Base-by-base conservation (phyloP, 1,139 yeast genomes). In the Candida smagusa region DNA sequence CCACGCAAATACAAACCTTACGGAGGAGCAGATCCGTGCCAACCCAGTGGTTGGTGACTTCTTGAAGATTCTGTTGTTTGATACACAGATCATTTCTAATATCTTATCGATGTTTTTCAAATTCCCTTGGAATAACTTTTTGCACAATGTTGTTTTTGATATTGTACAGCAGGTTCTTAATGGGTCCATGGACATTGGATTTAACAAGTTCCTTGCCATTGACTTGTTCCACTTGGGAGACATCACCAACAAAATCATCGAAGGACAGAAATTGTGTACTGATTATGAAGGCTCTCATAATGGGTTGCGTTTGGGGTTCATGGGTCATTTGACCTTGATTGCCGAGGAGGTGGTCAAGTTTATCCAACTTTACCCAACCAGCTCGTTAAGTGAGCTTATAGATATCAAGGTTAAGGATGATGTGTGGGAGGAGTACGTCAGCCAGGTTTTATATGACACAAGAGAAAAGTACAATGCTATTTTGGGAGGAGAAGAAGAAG, bases 341-440 rank as follows among this genome's bases (percentile, higher is more conserved):
- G 95, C 97, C 7, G 98, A 94, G 58, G 99, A 92, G 58, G 95
- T 92, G 32, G 97, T 92, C 41, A 94, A 94, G 58, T 92, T 92
- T 59, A 84, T 90, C 22, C 88, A 87, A 34, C 63, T 84, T 13
- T 84, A 81, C 50, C 81, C 88, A 2, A 76, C 82, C 28, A 77
- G 72, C 46, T 64, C 80, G 2, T 63, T 84, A 24, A 77, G 87
- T 39, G 75, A 75, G 22, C 65, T 75, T 11, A 81, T 87, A 26
- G 79, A 79, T 43, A 72, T 65, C 13, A 79, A 79, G 33, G 74
- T 81, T 7, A 72, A 77, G 39, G 73, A 79, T 42, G 81, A 74
- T 13, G 68, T 72, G 9, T 92, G 99, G 99, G 80, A 79, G 42
- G 75, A 79, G 37, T 92, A 90, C 59, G 96, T 90, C 11, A 84